A percentile compares a stretch with the other conserved stretches of the same genome.
Evolutionary conservation across 2,329 filamentous ascomycete genomes (phyloP).

Genomic region (Penicillium sp.): DNA sequence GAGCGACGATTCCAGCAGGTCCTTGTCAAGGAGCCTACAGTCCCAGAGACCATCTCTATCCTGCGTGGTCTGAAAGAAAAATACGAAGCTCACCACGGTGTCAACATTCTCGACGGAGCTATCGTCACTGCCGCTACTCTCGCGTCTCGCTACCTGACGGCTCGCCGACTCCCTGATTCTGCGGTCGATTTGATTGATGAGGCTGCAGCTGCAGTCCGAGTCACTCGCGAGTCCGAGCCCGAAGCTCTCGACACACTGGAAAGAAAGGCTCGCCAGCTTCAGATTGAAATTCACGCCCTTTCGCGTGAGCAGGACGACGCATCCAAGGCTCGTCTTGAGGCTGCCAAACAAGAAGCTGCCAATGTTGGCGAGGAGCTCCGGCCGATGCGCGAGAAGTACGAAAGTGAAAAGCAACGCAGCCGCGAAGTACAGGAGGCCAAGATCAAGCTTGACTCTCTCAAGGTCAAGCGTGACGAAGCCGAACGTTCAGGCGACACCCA

Average conservation of each 20-base stretch:
- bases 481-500: constrained; percentile 79
- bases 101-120: constrained; percentile 91
- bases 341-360: constrained; percentile 84
- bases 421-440: constrained; percentile 92
- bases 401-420: constrained; percentile 85
- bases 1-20: constrained; percentile 99
- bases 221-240: constrained; percentile 92
- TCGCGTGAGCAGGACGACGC: constrained; percentile 93
- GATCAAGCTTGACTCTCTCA: constrained; percentile 87
- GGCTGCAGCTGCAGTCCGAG: constrained; percentile 91
- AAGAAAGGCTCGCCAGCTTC: constrained; percentile 80
- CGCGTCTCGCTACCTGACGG: constrained; percentile 88
- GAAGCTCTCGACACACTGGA: constrained; percentile 95
- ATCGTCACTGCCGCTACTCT: constrained; percentile 89
- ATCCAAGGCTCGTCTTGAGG: constrained; percentile 75
- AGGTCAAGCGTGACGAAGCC: constrained; percentile 91
- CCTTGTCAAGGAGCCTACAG: constrained; percentile 86
- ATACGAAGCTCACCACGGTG: constrained; percentile 97
- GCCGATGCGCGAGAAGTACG: constrained; percentile 91
- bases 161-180: constrained; percentile 86
- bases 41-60: constrained; percentile 91
- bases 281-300: constrained; percentile 96
- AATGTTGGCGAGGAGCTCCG: constrained; percentile 92
- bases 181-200: constrained; percentile 96
- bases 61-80: constrained; percentile 97